Base-by-base conservation (phyloP, 345 rosid species). In the Moricandia arvensis region DNA sequence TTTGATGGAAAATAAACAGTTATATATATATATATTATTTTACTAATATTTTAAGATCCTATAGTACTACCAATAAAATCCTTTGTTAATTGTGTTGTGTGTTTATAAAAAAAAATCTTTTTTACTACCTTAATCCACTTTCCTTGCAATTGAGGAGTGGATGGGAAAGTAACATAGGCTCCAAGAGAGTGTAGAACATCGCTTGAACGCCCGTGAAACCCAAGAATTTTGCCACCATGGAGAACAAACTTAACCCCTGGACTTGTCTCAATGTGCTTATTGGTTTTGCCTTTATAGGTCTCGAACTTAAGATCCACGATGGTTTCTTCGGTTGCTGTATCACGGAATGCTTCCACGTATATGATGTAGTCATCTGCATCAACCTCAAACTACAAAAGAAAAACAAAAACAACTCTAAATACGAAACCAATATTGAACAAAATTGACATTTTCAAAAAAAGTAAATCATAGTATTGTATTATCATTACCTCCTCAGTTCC, bases 311-410 rank as follows among this genome's bases (percentile, higher is more conserved):
- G 67, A 65, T 16, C 59, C 63, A 61, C 55, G 64, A 76, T 53
- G 8, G 18, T 10, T 43, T 70, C 71, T 33, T 38, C n/a, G 26
- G 17, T 8, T 54, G 1, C 45, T 49, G 60, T 61, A 4, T 37
- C 79, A 53, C 26, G 54, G 21, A 47, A 47, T n/a, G 54, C 54
- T 47, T 47, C 54, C 54, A 47, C 54, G 54, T 47, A 47, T 47
- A 66, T 34, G 63, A 77, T 66, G 60, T 71, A 77, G 65, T 77
- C 81, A 35, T 66, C 76, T 2, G 12, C 21, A 71, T 77, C 80
- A 51, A 75, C 21, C 79, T 49, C 74, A 37, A 75, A 75, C 79
- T 69, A 24, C 27, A 68, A 37, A 68, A 68, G 24, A 11, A 43
- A 3, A 47, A 47, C 53, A 13, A 41, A 24, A 8, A 24, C 1